Percentiles rank a stretch among this genome's conserved stretches.
phyloP scores from a whole-genome alignment of 2,329 filamentous ascomycete species.

The Rhinocladiella mackenziei region DNA sequence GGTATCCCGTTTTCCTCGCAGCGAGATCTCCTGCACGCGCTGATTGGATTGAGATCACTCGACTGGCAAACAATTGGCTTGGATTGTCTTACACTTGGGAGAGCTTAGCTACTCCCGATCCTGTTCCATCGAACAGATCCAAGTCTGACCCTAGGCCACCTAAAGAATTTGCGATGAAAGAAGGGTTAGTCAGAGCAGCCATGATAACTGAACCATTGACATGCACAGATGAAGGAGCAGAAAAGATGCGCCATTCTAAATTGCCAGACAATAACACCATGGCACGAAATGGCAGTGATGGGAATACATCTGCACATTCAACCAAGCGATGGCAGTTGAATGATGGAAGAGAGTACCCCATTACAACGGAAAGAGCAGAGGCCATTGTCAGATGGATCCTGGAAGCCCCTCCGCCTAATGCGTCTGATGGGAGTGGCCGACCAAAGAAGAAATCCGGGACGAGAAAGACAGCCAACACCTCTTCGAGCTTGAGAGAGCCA shows the following conservation, averaged over 20 bases:
- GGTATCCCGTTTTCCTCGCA: constrained; percentile 74
- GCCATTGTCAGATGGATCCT: constrained; percentile 67
- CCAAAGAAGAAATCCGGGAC: constrained; percentile 19
- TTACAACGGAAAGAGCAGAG: constrained; percentile 65
- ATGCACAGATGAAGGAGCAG: too few species aligned
- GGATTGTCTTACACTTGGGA: constrained; percentile 65
- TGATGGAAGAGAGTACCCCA: constrained; percentile 63
- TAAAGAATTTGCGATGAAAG: constrained; percentile 51
- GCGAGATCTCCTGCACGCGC: constrained; percentile 67
- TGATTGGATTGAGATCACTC: constrained; percentile 75
- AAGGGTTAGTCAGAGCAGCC: constrained; percentile 54
- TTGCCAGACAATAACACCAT: too few species aligned
- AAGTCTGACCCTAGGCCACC: background rate
- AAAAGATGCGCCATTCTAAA: too few species aligned
- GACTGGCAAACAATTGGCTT: constrained; percentile 66
- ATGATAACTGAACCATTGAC: too few species aligned
- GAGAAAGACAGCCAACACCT: constrained; percentile 17
- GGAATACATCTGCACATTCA: constrained; percentile 1
- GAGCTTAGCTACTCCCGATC: constrained; percentile 60
- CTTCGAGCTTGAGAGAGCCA: constrained; percentile 12
- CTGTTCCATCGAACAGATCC: constrained; percentile 42
- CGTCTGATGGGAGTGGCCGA: constrained; percentile 7
- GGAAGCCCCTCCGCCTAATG: constrained; percentile 48
- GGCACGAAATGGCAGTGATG: constrained; percentile 25
- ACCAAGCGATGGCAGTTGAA: constrained; percentile 25